Evolutionary conservation across 768 basidiomycete species (phyloP), one percentile per base, ranked within the genome.

Genomic region (Calocybe gangraenosa): DNA sequence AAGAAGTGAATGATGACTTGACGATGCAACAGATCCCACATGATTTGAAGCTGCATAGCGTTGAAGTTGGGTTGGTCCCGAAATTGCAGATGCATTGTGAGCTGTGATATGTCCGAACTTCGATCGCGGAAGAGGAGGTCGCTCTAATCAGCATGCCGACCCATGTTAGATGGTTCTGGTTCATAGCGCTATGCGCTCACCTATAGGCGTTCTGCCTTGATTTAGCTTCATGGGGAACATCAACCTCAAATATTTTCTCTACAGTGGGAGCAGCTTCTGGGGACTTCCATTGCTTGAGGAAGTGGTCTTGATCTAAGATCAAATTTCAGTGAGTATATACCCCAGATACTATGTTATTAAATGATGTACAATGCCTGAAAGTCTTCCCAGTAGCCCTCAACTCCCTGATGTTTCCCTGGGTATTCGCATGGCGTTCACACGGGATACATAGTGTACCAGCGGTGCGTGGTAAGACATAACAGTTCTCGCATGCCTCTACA

Each of bases 61-160:
- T 54, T 3, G 69, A 58, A 23, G 73, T 72, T 48, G 78, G 76
- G 48, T 78, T 79, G 13, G 69, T 69, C 7, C 82, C 82, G 49
- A 85, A 63, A 58, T 85, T 79, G 64, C 82, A 85, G 33, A 85
- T 80, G 54, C 81, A 83, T 48, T 82, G 81, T 2, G 79, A 69
- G 45, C 78, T 74, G 48, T 84, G 78, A 54, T 81, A 84, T 31
- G 76, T 80, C 52, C 76, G 72, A 42, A 82, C 66, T 53, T 79
- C 69, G 50, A 70, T 68, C 49, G 68, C 65, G 36, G 58, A 62
- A 41, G 52, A 59, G 49, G 60, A 68, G 48, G 58, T 63, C 48
- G 67, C 61, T 49, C 67, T 72, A 58, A 3, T 25, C 11, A 4
- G 14, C 7, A 11, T 8, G 23, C 15, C n/a, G 31, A 35, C 10